Conservation (phyloP, 2,329 filamentous ascomycete genomes). For the Neophaeococcomyces mojaviensis region DNA sequence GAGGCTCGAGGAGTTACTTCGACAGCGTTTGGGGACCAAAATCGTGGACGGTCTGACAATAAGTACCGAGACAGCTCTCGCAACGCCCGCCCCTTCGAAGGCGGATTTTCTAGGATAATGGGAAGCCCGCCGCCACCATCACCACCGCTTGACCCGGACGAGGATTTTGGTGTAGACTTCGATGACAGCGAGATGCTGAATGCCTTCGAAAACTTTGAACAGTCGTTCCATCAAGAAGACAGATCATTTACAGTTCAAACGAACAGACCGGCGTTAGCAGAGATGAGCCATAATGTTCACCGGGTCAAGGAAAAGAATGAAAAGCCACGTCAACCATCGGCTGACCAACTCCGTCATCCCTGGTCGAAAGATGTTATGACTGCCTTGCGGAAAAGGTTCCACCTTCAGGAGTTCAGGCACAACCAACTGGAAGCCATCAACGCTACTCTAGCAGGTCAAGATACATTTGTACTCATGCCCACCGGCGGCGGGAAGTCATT, state of each 20-base stretch:
- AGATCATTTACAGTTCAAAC: background rate
- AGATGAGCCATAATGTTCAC: slow-evolving; percentile 20
- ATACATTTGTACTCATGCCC: slow-evolving; percentile 95
- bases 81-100: background rate
- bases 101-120: slow-evolving; percentile 34
- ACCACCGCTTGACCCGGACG: slow-evolving; percentile 11
- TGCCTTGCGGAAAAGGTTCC: slow-evolving; percentile 75
- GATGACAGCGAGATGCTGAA: slow-evolving; percentile 41
- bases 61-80: background rate
- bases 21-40: background rate
- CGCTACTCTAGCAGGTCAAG: slow-evolving; percentile 75
- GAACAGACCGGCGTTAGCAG: slow-evolving; percentile 12
- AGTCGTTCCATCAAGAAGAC: slow-evolving; percentile 14
- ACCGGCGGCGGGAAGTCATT: slow-evolving; percentile 95
- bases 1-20: no score
- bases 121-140: slow-evolving; percentile 28
- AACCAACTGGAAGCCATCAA: slow-evolving; percentile 97
- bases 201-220: slow-evolving; percentile 32
- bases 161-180: slow-evolving; percentile 36
- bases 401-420: slow-evolving; percentile 75
- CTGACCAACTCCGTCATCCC: slow-evolving; percentile 40
- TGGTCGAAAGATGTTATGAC: slow-evolving; percentile 83
- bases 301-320: slow-evolving; percentile 21
- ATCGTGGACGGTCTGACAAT: background rate
- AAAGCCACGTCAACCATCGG: slow-evolving; percentile 20